Evolutionary conservation across 768 basidiomycete species (phyloP).

Genomic region (Tricholoma hemisulphureum): DNA sequence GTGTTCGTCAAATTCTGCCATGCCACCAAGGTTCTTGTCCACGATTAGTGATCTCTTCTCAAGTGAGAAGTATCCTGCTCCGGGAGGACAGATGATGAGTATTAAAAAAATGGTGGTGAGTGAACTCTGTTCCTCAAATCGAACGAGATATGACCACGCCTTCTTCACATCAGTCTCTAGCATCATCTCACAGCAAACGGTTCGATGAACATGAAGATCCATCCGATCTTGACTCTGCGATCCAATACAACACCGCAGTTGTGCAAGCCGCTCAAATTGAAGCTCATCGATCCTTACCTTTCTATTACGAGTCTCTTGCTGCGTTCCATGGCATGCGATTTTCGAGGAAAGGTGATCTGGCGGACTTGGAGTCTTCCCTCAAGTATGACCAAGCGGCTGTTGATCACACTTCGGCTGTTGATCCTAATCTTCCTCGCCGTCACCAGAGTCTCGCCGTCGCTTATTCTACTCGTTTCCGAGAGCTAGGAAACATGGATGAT

Average conservation of each 20-base stretch:
- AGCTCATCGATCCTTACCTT: background rate
- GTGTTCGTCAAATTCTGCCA: background rate
- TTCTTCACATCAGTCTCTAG: no score
- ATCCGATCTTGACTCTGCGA: background rate
- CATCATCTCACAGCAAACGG: background rate
- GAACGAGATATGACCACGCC: no score
- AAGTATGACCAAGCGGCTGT: conserved; percentile 3
- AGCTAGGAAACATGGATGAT: conserved; percentile 1
- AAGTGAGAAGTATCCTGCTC: background rate
- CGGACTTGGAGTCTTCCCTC: conserved; percentile 1
- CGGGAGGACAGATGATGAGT: background rate
- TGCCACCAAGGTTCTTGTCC: background rate
- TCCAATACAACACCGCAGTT: background rate
- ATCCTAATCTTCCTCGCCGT: conserved; percentile 1
- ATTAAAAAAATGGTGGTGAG: background rate
- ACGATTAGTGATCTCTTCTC: background rate
- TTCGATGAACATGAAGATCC: background rate
- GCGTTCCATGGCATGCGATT: background rate
- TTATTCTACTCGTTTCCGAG: background rate
- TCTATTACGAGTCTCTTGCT: background rate
- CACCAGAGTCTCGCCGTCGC: conserved; percentile 8
- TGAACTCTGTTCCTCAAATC: no score
- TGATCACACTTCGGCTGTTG: background rate
- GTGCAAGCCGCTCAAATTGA: background rate
- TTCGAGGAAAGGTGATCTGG: background rate